Evolutionary conservation across 345 rosid genomes (phyloP).

Genomic region (Brassica juncea): DNA sequence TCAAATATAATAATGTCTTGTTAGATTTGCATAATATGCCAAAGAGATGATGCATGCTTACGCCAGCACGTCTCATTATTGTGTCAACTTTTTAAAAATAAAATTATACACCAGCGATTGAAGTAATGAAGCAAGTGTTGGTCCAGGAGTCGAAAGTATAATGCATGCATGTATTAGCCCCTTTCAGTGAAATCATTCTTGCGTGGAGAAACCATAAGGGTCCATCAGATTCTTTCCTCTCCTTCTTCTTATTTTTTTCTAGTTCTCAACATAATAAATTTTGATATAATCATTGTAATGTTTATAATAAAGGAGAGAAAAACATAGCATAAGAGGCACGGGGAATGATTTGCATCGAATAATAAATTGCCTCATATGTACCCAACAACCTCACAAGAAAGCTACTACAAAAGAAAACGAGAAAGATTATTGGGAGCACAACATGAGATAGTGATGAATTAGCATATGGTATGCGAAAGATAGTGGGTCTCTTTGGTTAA

Average conservation of each 20-base stretch:
- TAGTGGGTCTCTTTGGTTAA: conserved; percentile 47
- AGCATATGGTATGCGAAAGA: conserved; percentile 29
- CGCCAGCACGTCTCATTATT: conserved; percentile 52
- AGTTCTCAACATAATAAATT: conserved; percentile 1
- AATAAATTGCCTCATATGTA: conserved; percentile 31
- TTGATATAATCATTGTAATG: background rate
- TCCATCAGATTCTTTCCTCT: conserved; percentile 25
- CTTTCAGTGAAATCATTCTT: conserved; percentile 52
- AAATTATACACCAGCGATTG: background rate
- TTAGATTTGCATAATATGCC: conserved; percentile 37
- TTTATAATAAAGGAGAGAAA: conserved; percentile 7
- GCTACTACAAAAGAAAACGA: background rate
- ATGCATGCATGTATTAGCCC: conserved; percentile 37
- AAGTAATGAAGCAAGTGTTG: conserved; percentile 20
- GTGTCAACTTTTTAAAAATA: background rate
- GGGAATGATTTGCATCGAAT: conserved; percentile 41
- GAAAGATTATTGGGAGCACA: conserved; percentile 26
- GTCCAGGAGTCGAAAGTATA: conserved; percentile 29
- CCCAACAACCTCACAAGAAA: conserved; percentile 24
- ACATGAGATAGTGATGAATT: conserved; percentile 42
- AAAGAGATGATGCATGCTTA: conserved; percentile 55
- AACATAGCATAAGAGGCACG: conserved; percentile 40
- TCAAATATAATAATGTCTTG: conserved; percentile 29
- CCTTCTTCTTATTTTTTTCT: background rate
- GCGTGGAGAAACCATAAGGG: conserved; percentile 48